These are phyloP conservation scores for Backusella westeae DNA, from an alignment of 192 early-diverging fungal genomes.

Conservation along the genomic window DNA sequence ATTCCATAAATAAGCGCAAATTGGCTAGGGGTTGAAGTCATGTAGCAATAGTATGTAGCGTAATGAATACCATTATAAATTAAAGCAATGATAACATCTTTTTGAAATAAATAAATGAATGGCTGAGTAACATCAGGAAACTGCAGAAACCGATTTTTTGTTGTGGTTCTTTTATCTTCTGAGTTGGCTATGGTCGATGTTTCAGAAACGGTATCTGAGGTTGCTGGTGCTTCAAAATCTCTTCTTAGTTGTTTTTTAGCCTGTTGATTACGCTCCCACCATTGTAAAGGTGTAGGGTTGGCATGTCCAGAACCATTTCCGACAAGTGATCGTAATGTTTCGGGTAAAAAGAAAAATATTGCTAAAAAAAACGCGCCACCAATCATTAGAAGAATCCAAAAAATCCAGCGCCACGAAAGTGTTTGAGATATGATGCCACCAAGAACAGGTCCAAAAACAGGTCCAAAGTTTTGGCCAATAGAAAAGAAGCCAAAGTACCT, in stretches of 20 bases:
- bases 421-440: conserved; percentile 32
- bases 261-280: neutral
- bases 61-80: conserved; percentile 34
- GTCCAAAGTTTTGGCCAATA: neutral
- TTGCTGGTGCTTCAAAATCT: neutral
- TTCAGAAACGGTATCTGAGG: neutral
- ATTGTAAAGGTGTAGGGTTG: conserved; percentile 33
- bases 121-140: conserved; percentile 31
- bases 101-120: conserved; percentile 26
- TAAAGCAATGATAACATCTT: conserved; percentile 29
- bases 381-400: conserved; percentile 39
- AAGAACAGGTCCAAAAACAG: conserved; percentile 34
- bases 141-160: conserved; percentile 33
- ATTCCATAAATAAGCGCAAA: conserved; percentile 34
- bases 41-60: conserved; percentile 39
- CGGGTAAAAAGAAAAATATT: conserved; percentile 42
- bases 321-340: conserved; percentile 42
- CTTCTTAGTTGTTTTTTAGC: neutral
- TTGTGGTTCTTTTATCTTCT: conserved; percentile 8
- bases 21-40: conserved; percentile 36
- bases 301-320: conserved; percentile 39
- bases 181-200: neutral
- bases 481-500: neutral
- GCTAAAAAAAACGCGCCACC: conserved; percentile 17
- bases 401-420: conserved; percentile 38